Base-by-base conservation (phyloP, 257 asterid genomes). In the Solanum virginianum region DNA sequence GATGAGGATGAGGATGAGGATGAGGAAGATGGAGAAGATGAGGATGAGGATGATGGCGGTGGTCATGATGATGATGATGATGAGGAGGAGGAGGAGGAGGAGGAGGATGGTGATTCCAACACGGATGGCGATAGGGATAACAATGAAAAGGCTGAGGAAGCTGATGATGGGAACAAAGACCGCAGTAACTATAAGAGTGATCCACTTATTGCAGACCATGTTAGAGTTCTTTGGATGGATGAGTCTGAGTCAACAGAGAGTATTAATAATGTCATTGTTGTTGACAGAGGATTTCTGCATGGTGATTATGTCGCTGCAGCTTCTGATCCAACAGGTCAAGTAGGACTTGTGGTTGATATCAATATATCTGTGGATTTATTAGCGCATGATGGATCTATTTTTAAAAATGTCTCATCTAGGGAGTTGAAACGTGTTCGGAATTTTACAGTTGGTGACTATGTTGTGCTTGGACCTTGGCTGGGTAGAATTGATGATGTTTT, bases 401-500 rank as follows among this genome's bases (percentile, higher is more conserved):
- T 91, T 68, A 86, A 85, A 88, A 91, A 91, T 85, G 90, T 86
- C 85, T 87, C 97, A 86, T 88, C 97, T 62, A 88, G 87, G 85
- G 94, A 94, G 75, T 83, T 97, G 89, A 92, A 74, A 85, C 96
- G 99, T 62, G 87, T 97, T 62, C 89, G 97, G 90, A 95, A 94
- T 84, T 97, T 95, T 84, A 91, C 96, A 43, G 88, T 94, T 83
- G 99, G 99, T 70, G 99, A 97, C 87, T 94, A 95, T 88, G 97
- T 97, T 10, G 93, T 95, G 84, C 95, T 91, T 82, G 99, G 99
- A 85, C 97, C 98, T n/a, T 97, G 99, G 99, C 89, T 97, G 71
- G 99, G 99, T 87, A 93, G 99, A 85, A 88, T 97, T 55, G 99
- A 97, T 88, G 99, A 93, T 22, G 95, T 97, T 81, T 88, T 90